Base-by-base conservation (phyloP, 495 filamentous ascomycete genomes). In the Neurospora sp. region DNA sequence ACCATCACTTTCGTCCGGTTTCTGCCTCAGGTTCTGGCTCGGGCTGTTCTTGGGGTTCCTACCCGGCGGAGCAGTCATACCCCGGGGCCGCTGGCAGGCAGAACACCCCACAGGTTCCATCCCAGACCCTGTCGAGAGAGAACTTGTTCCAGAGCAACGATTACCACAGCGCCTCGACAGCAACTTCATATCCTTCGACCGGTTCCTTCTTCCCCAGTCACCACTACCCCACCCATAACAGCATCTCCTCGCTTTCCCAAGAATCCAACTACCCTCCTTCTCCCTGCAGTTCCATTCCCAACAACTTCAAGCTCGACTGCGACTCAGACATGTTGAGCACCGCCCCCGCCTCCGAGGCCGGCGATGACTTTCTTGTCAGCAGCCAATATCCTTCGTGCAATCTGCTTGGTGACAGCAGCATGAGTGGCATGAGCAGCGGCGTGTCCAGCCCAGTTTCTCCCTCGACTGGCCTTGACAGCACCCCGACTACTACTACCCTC, bases 211-310 rank as follows among this genome's bases (percentile, higher is more conserved):
- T 31, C 14, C 48, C 11, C 61, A 71, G 10, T 75, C 53, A 78
- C 41, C 71, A 69, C 1, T 44, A 35, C 3, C 39, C 38, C 18
- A n/a, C 74, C 1, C 16, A 31, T 7, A 73, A 74, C 27, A 71
- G 42, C 18, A 40, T 48, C n/a, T 46, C 27, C 41, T 40, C 75
- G 1, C 38, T 70, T 18, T 72, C 72, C 10, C 73, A 72, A 9
- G 76, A 78, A 16, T 69, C 72, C 68, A 44, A 38, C 35, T 69
- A 69, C 11, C 66, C 73, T 0, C 22, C 76, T 20, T 78, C 78
- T 10, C 75, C 78, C 0, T 75, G 75, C 74, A 78, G 74, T 72
- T 74, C 78, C 27, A 66, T 66, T 35, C 53, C 53, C 27, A 18
- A 31, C 31, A 74, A 74, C 5, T 69, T 77, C 18, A 48, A 40